Conservation (phyloP, 768 basidiomycete species). For the Chalciporus piperatus region DNA sequence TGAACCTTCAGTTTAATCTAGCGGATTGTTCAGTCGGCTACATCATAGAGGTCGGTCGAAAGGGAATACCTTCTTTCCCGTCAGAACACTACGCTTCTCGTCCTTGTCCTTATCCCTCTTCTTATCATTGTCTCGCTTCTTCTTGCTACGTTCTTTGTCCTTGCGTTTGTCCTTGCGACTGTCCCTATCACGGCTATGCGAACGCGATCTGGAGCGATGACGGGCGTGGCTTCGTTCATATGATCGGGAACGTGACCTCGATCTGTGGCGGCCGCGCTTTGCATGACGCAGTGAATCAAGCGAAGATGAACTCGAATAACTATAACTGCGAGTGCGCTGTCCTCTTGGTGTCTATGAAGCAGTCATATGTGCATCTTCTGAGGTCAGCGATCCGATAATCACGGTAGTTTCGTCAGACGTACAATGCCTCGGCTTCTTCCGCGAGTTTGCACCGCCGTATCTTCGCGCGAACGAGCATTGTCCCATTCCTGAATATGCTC, state of each 20-base stretch:
- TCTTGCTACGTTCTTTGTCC: conserved; percentile 34
- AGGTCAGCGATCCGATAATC: conserved; percentile 17
- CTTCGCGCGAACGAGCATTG: conserved; percentile 1
- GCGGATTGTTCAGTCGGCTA: background rate
- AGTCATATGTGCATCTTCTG: conserved; percentile 22
- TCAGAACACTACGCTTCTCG: conserved; percentile 54
- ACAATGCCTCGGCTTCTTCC: conserved; percentile 28
- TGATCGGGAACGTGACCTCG: conserved; percentile 23
- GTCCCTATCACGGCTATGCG: conserved; percentile 27
- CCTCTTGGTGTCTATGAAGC: conserved; percentile 21
- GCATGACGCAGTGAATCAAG: conserved; percentile 8
- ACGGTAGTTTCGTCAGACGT: conserved; percentile 13
- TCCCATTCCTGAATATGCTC: conserved; percentile 6
- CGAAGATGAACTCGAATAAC: conserved; percentile 19
- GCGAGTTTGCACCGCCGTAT: conserved; percentile 3
- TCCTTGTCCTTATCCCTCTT: conserved; percentile 39
- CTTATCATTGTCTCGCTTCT: conserved; percentile 36
- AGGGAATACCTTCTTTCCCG: conserved; percentile 54
- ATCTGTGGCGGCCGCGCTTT: conserved; percentile 17
- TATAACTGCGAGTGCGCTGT: conserved; percentile 16
- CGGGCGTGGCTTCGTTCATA: conserved; percentile 12
- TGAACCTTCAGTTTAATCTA: conserved; percentile 65
- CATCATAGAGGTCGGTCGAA: background rate
- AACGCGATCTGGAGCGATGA: conserved; percentile 26
- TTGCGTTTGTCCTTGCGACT: conserved; percentile 23